phyloP scores from a whole-genome alignment of 805 yeast species.

The Suhomyces tanzawaensis region DNA sequence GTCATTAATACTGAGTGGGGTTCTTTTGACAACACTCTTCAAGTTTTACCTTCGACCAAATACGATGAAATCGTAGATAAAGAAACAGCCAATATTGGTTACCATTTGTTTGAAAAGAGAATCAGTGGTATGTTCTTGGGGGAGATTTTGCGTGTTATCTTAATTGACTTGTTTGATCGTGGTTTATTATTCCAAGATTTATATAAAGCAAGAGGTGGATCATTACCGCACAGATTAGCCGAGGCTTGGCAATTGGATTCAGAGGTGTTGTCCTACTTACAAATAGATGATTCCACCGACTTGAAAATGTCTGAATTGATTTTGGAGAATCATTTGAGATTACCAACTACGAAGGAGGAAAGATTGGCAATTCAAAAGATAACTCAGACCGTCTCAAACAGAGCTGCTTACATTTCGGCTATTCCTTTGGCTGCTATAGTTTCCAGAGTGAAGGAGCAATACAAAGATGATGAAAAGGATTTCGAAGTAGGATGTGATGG shows the following conservation, averaged over 20 bases:
- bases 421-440: constrained; percentile 88
- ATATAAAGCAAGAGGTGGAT: constrained; percentile 36
- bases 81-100: constrained; percentile 77
- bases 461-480: constrained; percentile 49
- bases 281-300: constrained; percentile 77
- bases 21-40: constrained; percentile 83
- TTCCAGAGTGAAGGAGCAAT: constrained; percentile 59
- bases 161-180: constrained; percentile 63
- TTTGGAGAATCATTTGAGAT: constrained; percentile 61
- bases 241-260: constrained; percentile 78
- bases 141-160: constrained; percentile 73
- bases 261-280: constrained; percentile 81
- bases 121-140: constrained; percentile 93
- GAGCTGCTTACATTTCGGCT: constrained; percentile 90
- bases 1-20: constrained; percentile 98
- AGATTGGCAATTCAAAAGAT: constrained; percentile 69
- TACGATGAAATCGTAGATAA: constrained; percentile 73
- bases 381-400: constrained; percentile 74
- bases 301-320: constrained; percentile 69
- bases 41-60: constrained; percentile 71
- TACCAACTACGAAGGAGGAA: constrained; percentile 69
- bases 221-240: constrained; percentile 61
- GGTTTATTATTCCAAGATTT: constrained; percentile 60
- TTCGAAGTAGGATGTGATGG: constrained; percentile 97
- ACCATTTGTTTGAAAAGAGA: constrained; percentile 89